A percentile compares a stretch with the other conserved stretches of the same genome.
These are phyloP conservation scores for Colletotrichum sp. DNA, from an alignment of 2,329 filamentous ascomycete species.

Conservation along the genomic window DNA sequence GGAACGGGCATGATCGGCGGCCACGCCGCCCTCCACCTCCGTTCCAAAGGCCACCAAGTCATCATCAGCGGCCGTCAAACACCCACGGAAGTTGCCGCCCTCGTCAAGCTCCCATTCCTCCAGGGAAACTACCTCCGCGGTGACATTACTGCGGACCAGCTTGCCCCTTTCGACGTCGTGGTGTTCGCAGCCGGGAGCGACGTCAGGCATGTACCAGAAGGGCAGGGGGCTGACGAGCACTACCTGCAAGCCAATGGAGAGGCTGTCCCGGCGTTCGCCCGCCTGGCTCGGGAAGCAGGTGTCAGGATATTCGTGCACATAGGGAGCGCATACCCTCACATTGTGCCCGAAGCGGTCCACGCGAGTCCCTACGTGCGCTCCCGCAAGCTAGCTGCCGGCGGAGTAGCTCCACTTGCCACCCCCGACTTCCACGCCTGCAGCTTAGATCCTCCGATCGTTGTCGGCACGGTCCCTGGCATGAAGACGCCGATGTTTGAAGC, in stretches of 20 bases:
- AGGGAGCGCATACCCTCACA: not conserved
- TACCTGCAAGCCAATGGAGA: slow-evolving; percentile 1
- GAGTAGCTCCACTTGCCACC: not conserved
- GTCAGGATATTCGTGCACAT: slow-evolving; percentile 6
- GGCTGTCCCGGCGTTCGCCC: not conserved
- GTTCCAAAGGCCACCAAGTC: not conserved
- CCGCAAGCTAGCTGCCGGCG: not conserved
- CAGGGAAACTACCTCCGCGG: not conserved
- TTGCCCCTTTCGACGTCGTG: not conserved
- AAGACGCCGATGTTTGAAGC: not conserved
- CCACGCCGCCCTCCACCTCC: not conserved
- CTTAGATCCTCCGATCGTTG: slow-evolving; percentile 5
- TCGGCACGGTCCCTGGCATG: slow-evolving; percentile 4
- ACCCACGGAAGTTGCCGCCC: not conserved
- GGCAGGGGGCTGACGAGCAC: not conserved
- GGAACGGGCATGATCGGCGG: slow-evolving; percentile 9
- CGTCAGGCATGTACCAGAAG: slow-evolving; percentile 4
- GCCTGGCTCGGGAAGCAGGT: not conserved
- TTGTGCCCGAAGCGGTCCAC: not conserved
- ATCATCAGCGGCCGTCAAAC: slow-evolving; percentile 1
- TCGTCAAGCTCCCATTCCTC: not conserved
- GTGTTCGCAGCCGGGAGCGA: slow-evolving; percentile 14
- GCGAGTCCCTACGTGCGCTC: slow-evolving; percentile 2
- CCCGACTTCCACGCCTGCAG: not conserved
- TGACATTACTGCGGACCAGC: not conserved